phyloP scores from a whole-genome alignment of 2,329 filamentous ascomycete genomes.

The Xylariaceae sp. region DNA sequence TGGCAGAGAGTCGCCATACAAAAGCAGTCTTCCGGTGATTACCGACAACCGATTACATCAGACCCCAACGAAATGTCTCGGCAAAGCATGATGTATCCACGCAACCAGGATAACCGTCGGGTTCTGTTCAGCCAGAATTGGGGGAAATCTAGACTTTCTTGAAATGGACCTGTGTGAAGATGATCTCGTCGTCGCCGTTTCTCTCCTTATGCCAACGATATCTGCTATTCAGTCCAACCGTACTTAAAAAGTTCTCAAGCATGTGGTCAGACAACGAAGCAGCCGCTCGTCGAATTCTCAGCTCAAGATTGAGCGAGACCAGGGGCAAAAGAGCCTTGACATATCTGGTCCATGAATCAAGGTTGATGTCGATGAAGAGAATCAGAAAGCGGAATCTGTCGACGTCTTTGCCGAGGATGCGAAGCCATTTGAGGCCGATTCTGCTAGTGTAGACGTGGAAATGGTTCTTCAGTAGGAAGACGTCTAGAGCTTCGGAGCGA shows the following conservation, averaged over 20 bases:
- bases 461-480: slow-evolving; percentile 30
- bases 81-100: too few species aligned
- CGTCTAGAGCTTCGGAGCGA: slow-evolving; percentile 28
- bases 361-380: slow-evolving; percentile 27
- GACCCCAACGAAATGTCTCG: too few species aligned
- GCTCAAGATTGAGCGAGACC: slow-evolving; percentile 18
- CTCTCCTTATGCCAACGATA: slow-evolving; percentile 9
- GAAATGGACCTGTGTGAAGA: slow-evolving; percentile 23
- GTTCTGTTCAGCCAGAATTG: too few species aligned
- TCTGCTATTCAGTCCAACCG: slow-evolving; percentile 14
- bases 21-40: too few species aligned
- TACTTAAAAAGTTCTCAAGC: not conserved
- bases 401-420: slow-evolving; percentile 27
- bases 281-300: slow-evolving; percentile 27
- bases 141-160: too few species aligned
- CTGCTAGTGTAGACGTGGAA: slow-evolving; percentile 29
- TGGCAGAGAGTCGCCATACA: too few species aligned
- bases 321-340: slow-evolving; percentile 20
- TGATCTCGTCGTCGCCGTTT: slow-evolving; percentile 8
- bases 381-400: slow-evolving; percentile 24
- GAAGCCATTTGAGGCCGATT: slow-evolving; percentile 27
- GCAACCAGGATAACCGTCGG: too few species aligned
- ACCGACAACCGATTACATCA: too few species aligned
- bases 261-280: slow-evolving; percentile 2
- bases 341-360: slow-evolving; percentile 18